phyloP scores from a whole-genome alignment of 1,284 basidiomycete species.

The Puccinia coronata region DNA sequence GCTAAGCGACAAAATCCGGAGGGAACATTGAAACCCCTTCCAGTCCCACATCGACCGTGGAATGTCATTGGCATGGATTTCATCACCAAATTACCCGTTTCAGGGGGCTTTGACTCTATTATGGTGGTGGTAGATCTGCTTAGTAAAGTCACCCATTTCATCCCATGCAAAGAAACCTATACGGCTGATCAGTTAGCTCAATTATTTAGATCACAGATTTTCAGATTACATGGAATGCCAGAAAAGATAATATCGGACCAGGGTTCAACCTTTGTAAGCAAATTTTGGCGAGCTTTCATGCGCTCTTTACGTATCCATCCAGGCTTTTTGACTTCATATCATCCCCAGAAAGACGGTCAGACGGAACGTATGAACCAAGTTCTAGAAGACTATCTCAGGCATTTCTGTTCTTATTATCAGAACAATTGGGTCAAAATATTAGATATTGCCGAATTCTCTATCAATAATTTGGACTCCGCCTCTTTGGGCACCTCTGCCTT shows the following conservation, averaged over 20 bases:
- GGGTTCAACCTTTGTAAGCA: conserved; percentile 4
- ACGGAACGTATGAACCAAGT: conserved; percentile 13
- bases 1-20: conserved; percentile 57
- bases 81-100: conserved; percentile 39
- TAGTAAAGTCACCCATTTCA: too few species aligned
- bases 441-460: conserved; percentile 52
- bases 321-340: background rate
- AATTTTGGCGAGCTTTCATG: conserved; percentile 2
- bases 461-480: background rate
- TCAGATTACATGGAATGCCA: background rate
- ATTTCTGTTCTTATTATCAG: conserved; percentile 50
- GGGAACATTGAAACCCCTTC: conserved; percentile 52
- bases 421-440: conserved; percentile 55
- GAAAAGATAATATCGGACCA: conserved; percentile 10
- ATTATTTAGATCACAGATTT: background rate
- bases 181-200: background rate
- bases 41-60: background rate
- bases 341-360: conserved; percentile 8
- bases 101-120: background rate
- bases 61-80: background rate
- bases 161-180: too few species aligned
- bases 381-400: conserved; percentile 50
- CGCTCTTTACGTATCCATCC: background rate
- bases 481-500: background rate
- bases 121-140: background rate